Conservation (phyloP, 2,329 filamentous ascomycete genomes). For the Chaetomiaceae sp. region DNA sequence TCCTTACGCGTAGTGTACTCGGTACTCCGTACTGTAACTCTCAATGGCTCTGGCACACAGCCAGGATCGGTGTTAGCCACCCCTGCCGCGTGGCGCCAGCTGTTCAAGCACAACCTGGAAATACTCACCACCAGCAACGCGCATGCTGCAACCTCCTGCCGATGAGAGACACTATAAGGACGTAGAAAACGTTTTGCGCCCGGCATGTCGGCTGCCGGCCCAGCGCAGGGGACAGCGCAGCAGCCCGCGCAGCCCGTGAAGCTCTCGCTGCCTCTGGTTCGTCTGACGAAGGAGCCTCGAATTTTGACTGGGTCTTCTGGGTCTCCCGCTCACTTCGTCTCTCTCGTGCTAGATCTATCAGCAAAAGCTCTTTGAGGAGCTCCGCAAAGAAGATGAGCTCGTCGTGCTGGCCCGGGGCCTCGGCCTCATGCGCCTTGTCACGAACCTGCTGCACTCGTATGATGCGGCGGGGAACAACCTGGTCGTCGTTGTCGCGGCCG, state of each 20-base stretch:
- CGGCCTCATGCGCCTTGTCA: constrained; percentile 83
- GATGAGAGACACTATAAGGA: too few species aligned
- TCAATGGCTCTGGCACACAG: constrained; percentile 3
- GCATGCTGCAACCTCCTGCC: too few species aligned
- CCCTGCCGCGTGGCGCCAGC: neutral
- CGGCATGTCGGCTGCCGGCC: constrained; percentile 48
- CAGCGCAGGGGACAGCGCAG: constrained; percentile 25
- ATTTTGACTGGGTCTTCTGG: neutral
- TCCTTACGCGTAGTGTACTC: too few species aligned
- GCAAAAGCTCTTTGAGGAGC: constrained; percentile 87
- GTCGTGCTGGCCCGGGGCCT: constrained; percentile 87
- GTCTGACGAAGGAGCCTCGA: constrained; percentile 13
- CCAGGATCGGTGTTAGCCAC: neutral
- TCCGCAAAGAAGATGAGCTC: constrained; percentile 86
- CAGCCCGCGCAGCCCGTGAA: constrained; percentile 60
- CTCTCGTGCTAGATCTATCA: constrained; percentile 75
- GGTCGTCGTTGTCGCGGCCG: constrained; percentile 80
- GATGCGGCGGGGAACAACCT: constrained; percentile 94
- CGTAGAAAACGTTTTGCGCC: constrained; percentile 22
- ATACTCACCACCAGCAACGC: too few species aligned
- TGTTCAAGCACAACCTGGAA: neutral
- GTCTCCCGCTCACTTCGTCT: neutral
- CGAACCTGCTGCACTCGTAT: constrained; percentile 94
- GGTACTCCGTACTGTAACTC: too few species aligned
- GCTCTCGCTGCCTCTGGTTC: constrained; percentile 69